Percentiles rank a stretch among this genome's conserved stretches.
phyloP scores from a whole-genome alignment of 352 stramenopile genomes.

The Stephanocyclus meneghinianus region DNA sequence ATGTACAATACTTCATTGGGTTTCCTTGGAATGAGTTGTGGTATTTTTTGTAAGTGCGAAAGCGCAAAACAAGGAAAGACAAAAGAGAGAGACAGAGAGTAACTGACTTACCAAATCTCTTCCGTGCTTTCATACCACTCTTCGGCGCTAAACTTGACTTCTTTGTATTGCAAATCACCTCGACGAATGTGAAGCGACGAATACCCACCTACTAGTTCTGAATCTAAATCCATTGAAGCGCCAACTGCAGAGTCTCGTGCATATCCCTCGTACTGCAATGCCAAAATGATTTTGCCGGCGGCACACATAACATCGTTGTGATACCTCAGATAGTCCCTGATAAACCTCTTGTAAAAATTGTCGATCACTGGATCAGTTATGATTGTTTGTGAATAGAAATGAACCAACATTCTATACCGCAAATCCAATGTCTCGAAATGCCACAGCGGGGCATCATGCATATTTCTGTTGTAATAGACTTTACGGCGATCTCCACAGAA shows the following conservation, averaged over 20 bases:
- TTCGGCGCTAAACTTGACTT: slow-evolving; percentile 76
- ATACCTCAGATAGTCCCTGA: slow-evolving; percentile 83
- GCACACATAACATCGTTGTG: slow-evolving; percentile 83
- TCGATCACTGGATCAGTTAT: slow-evolving; percentile 77
- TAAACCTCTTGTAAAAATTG: slow-evolving; percentile 78
- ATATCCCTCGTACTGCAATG: slow-evolving; percentile 62
- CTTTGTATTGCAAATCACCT: slow-evolving; percentile 83
- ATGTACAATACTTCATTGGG: slow-evolving; percentile 80
- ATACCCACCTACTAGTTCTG: slow-evolving; percentile 56
- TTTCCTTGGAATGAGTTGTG: slow-evolving; percentile 5
- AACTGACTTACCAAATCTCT: slow-evolving; percentile 51
- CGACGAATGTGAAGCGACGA: slow-evolving; percentile 83
- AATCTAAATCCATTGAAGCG: slow-evolving; percentile 4
- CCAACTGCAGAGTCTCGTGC: slow-evolving; percentile 7
- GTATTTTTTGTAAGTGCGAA: not conserved
- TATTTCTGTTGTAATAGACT: slow-evolving; percentile 58
- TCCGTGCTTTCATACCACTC: slow-evolving; percentile 80
- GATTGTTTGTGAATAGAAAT: slow-evolving; percentile 80
- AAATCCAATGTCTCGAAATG: slow-evolving; percentile 57
- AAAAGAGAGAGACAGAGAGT: not conserved
- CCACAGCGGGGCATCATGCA: slow-evolving; percentile 59
- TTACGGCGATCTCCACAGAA: slow-evolving; percentile 57
- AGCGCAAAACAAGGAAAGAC: not conserved
- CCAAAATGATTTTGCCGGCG: slow-evolving; percentile 72
- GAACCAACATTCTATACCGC: slow-evolving; percentile 57